Percentiles rank a stretch among this genome's conserved stretches.
These are phyloP conservation scores for Brasenia schreberi DNA, from an alignment of 164 flowering plant genomes.

Conservation along the genomic window DNA sequence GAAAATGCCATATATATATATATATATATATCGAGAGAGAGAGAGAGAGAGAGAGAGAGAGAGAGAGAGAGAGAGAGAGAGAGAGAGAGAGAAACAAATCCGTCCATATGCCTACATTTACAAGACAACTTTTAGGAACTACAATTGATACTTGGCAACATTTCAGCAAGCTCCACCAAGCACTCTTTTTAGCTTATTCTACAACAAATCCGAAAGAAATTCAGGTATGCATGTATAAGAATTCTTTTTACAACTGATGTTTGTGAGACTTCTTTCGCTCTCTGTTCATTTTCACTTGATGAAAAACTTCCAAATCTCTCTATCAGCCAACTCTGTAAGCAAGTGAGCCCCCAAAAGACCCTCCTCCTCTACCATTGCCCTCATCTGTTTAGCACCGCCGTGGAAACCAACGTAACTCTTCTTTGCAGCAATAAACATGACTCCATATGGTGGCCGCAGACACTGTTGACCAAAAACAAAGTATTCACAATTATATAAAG, in stretches of 20 bases:
- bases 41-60: no score
- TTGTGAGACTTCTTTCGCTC: background rate
- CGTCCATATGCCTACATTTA: background rate
- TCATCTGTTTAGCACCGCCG: constrained; percentile 44
- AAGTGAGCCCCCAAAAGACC: constrained; percentile 63
- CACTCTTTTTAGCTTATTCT: background rate
- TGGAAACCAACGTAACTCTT: constrained; percentile 56
- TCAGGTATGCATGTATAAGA: background rate
- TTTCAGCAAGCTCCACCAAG: constrained; percentile 5
- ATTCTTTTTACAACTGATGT: background rate
- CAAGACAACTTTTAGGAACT: background rate
- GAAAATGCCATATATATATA: no score
- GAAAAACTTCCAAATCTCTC: constrained; percentile 83
- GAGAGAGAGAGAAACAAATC: no score
- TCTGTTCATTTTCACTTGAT: constrained; percentile 29
- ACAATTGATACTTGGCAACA: background rate
- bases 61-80: no score
- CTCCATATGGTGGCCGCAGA: constrained; percentile 88
- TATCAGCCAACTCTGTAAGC: constrained; percentile 51
- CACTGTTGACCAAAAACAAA: constrained; percentile 28
- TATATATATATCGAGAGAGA: no score
- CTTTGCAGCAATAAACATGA: constrained; percentile 61
- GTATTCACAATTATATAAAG: no score
- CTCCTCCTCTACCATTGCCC: constrained; percentile 66
- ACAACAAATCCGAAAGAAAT: background rate